These are phyloP conservation scores for Cladosporium sp. DNA, from an alignment of 2,329 filamentous ascomycete species.

Conservation along the genomic window DNA sequence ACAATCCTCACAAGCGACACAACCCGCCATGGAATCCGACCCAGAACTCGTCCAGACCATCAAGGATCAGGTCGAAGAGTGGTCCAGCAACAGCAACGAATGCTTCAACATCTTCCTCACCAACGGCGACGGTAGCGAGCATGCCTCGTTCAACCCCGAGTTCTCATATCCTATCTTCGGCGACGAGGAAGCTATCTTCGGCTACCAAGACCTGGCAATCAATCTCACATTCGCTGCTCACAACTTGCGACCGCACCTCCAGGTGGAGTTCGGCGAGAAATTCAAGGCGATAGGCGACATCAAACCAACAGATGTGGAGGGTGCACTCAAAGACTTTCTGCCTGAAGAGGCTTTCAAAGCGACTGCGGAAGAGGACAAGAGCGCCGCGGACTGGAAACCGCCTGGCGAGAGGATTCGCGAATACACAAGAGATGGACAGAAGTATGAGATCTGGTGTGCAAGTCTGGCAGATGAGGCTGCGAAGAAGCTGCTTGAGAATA, in stretches of 20 bases:
- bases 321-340: slow-evolving; percentile 60
- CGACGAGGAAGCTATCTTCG: slow-evolving; percentile 87
- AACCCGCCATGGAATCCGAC: slow-evolving; percentile 11
- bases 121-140: slow-evolving; percentile 43
- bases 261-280: slow-evolving; percentile 66
- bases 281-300: slow-evolving; percentile 64
- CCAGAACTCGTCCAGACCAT: slow-evolving; percentile 24
- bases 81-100: slow-evolving; percentile 58
- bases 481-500: slow-evolving; percentile 66
- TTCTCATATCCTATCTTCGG: slow-evolving; percentile 93
- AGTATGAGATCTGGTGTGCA: slow-evolving; percentile 81
- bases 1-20: too few species aligned
- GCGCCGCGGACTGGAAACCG: slow-evolving; percentile 58
- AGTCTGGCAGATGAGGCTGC: slow-evolving; percentile 66
- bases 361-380: slow-evolving; percentile 22
- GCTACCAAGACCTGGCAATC: slow-evolving; percentile 77
- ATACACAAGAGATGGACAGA: slow-evolving; percentile 57
- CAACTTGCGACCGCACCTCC: slow-evolving; percentile 74
- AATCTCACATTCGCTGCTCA: slow-evolving; percentile 64
- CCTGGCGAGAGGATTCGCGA: slow-evolving; percentile 67
- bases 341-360: slow-evolving; percentile 53
- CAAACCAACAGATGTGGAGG: slow-evolving; percentile 64
- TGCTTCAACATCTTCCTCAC: slow-evolving; percentile 59
- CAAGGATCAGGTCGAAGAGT: slow-evolving; percentile 27
- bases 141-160: slow-evolving; percentile 63